Conservation (phyloP, 805 yeast species). For the Starmera quercuum region DNA sequence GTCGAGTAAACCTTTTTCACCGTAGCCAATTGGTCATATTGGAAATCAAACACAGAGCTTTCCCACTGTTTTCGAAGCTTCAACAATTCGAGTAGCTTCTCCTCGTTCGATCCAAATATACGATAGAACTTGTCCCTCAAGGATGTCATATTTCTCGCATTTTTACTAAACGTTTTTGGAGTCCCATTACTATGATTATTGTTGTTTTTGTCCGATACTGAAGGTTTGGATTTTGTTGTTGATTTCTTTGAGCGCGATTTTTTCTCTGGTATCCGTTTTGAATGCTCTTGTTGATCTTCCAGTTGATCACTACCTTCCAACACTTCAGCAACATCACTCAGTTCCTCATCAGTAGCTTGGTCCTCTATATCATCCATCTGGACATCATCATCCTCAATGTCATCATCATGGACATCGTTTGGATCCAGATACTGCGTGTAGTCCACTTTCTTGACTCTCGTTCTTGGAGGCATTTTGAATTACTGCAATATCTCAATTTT, state of each 20-base stretch:
- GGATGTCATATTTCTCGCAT: conserved; percentile 24
- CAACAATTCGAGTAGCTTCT: conserved; percentile 32
- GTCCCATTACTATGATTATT: too few relatives aligned
- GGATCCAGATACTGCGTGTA: neutral
- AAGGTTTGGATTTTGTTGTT: conserved; percentile 4
- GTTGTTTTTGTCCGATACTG: too few relatives aligned
- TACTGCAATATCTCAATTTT: too few relatives aligned
- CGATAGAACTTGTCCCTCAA: conserved; percentile 34
- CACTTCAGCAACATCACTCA: conserved; percentile 4
- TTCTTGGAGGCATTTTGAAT: neutral
- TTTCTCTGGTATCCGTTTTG: conserved; percentile 3
- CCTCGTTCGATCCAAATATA: conserved; percentile 43
- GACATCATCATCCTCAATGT: conserved; percentile 7
- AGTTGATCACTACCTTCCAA: conserved; percentile 4
- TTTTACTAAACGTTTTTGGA: conserved; percentile 14
- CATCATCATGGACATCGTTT: conserved; percentile 1
- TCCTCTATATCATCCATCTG: conserved; percentile 9
- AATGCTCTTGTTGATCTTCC: conserved; percentile 3
- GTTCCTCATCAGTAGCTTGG: conserved; percentile 6
- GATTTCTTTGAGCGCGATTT: conserved; percentile 1
- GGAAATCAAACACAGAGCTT: conserved; percentile 34
- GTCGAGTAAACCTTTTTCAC: conserved; percentile 6
- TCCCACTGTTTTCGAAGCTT: conserved; percentile 45
- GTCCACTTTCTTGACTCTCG: neutral
- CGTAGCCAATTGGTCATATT: conserved; percentile 21